Evolutionary conservation across 2,329 filamentous ascomycete genomes (phyloP), one percentile per base, ranked within the genome.

Genomic region (Pseudogymnoascus verrucosus): DNA sequence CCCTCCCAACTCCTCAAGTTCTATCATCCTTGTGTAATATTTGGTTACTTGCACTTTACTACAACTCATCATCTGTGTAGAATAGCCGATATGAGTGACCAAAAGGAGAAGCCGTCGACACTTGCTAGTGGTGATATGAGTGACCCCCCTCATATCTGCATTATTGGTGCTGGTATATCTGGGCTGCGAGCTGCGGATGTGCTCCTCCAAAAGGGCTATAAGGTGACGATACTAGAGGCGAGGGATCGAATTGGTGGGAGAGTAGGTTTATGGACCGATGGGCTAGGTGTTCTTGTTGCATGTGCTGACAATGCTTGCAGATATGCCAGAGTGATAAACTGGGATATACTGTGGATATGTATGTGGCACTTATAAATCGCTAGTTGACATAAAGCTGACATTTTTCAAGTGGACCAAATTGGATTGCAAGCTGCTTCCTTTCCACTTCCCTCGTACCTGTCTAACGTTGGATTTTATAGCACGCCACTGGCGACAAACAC

Each of bases 171-270:
- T 23, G 84, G 84, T 5, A 76, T 85, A 31, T 78, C 82, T 12
- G 84, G 83, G 1, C 74, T 86, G 61, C 76, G 82, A 65, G 84
- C 81, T 68, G 83, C 84, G 26, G 82, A 84, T 65, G 71, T 85
- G 1, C 72, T 86, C 8, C 70, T 84, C 2, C 75, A 79, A 61
- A 76, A 79, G 67, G 82, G 82, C 2, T 79, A 79, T 65, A 75
- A 79, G 57, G 82, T 86, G 11, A 83, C 81, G 0, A 81, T 86
- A n/a, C 73, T 85, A 12, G 84, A 86, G 71, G 84, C 79, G 0
- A 74, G 83, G 61, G 73, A 82, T 69, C 75, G 83, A 51, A 74
- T 86, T 62, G 84, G 84, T 5, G 84, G 84, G 2, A 75, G 82
- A 63, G 80, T 81, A 72, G 67, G 73, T 71, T 60, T 26, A 10